These are phyloP conservation scores for Penicillium sp. DNA, from an alignment of 2,329 filamentous ascomycete species.

Conservation along the genomic window DNA sequence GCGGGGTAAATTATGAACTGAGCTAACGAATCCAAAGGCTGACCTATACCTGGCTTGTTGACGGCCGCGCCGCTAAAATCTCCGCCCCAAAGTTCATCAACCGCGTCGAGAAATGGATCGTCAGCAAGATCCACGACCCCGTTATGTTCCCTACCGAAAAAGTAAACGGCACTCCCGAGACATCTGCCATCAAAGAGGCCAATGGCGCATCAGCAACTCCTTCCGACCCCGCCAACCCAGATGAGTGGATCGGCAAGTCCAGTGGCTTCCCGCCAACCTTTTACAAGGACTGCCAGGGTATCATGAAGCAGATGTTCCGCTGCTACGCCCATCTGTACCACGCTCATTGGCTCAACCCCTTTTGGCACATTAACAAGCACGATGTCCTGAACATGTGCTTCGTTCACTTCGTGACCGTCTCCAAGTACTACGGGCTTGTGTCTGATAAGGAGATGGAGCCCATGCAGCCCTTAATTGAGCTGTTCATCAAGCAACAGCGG, in stretches of 20 bases:
- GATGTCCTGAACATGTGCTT: conserved; percentile 79
- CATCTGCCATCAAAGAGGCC: conserved; percentile 48
- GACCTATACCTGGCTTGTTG: conserved; percentile 93
- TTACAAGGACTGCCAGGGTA: conserved; percentile 78
- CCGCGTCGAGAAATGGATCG: conserved; percentile 93
- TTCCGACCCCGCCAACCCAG: conserved; percentile 41
- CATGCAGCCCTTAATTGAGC: conserved; percentile 86
- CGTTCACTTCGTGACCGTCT: conserved; percentile 72
- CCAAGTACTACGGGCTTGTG: conserved; percentile 72
- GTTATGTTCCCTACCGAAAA: conserved; percentile 84
- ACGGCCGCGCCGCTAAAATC: conserved; percentile 78
- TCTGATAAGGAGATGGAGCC: conserved; percentile 85
- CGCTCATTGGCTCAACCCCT: conserved; percentile 78
- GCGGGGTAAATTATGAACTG: conserved; percentile 8
- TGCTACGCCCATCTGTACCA: conserved; percentile 98
- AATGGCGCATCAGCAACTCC: conserved; percentile 21
- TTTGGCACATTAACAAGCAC: conserved; percentile 65
- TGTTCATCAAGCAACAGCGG: conserved; percentile 82
- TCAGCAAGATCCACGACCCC: conserved; percentile 84
- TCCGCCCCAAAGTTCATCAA: conserved; percentile 90
- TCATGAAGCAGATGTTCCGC: conserved; percentile 97
- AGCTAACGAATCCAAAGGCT: conserved; percentile 49
- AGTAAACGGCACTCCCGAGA: conserved; percentile 51
- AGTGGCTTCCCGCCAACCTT: conserved; percentile 90
- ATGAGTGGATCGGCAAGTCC: conserved; percentile 78